Base-by-base conservation (phyloP, 108 stramenopile genomes). In the Heterococcus sp. region DNA sequence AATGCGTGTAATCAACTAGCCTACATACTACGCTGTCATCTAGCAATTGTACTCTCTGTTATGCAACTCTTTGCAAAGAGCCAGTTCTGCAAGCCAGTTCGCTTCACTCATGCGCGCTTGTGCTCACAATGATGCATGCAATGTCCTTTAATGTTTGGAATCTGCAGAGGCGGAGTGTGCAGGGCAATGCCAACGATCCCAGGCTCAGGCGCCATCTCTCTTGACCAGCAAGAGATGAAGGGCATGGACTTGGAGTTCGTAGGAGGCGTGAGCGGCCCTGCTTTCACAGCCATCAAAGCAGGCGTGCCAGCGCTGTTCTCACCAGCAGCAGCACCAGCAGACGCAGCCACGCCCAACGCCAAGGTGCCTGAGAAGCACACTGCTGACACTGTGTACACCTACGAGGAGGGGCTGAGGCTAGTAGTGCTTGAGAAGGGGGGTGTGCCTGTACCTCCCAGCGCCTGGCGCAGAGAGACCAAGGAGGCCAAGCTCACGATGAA, bases 211-310 rank as follows among this genome's bases (percentile, higher is more conserved):
- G 79, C 79, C 2, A 65, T 81, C 26, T 31, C 63, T 38, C 34
- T 69, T 3, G 72, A 81, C 58, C n/a, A 39, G 29, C 36, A 76
- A 3, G 14, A 67, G 32, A 66, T 81, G 71, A 32, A 38, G 65
- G 66, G 31, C 11, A 32, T 34, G 1, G 33, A 64, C 28, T 37
- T 70, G 30, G 58, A 72, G 64, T 81, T 81, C 46, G 79, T 81
- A 0, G 72, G 71, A 26, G 79, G 79, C 37, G 71, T 81, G 27
- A 81, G 79, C 72, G 29, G 71, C 1, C 72, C 79, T 2, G 65
- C 34, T n/a, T 81, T 73, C 30, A 46, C n/a, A 1, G 38, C 58
- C 2, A 37, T 73, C 36, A 81, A 73, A 66, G 46, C 34, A 1
- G 79, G 37, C 72, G 38, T 37, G 69, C 72, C 72, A 66, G 65